Evolutionary conservation across 1,284 basidiomycete genomes (phyloP), one percentile per base, ranked within the genome.

Genomic region (Pulchroboletus neoregius): DNA sequence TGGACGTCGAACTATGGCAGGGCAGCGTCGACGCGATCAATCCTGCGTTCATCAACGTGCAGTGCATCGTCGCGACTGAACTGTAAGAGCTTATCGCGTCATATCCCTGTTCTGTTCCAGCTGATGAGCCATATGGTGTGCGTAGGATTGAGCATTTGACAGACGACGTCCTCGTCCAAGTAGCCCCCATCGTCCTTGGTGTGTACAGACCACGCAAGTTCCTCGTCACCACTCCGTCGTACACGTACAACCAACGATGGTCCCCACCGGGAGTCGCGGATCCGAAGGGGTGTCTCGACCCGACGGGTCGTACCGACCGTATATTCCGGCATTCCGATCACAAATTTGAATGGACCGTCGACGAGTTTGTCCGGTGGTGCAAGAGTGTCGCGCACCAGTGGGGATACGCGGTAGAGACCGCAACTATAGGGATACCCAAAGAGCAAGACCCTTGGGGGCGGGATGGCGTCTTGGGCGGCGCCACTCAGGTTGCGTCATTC

Each of bases 281-380:
- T 4, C 74, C 76, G 2, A 66, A 69, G 12, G 91, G 90, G 0
- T 85, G 72, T 60, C 72, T 68, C 0, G 94, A 96, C 65, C 85
- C 87, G 6, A 87, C 84, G 0, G 67, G 71, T 18, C 83, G 91
- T 5, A 94, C 91, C 0, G 69, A 80, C 37, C 78, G 91, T 2
- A 63, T 82, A 20, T 87, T 88, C 67, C 72, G 94, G 47, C 85
- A 97, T 62, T 65, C 72, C 16, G 94, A 96, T 60, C 94, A 97
- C 69, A 91, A 94, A 63, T 91, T 95, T 58, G 94, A 97, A 67
- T 95, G 91, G 89, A 95, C 91, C 0, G 66, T 71, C 0, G 77
- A 79, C 3, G 94, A 96, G 63, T 96, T 94, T 64, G 62, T 68
- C 24, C 57, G 60, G 8, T 96, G 90, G 87, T 92, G 87, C 56